A percentile compares a stretch with the other conserved stretches of the same genome.
These are phyloP conservation scores for Yamadazyma aaseri DNA, from an alignment of 1,139 yeast genomes.

Conservation along the genomic window DNA sequence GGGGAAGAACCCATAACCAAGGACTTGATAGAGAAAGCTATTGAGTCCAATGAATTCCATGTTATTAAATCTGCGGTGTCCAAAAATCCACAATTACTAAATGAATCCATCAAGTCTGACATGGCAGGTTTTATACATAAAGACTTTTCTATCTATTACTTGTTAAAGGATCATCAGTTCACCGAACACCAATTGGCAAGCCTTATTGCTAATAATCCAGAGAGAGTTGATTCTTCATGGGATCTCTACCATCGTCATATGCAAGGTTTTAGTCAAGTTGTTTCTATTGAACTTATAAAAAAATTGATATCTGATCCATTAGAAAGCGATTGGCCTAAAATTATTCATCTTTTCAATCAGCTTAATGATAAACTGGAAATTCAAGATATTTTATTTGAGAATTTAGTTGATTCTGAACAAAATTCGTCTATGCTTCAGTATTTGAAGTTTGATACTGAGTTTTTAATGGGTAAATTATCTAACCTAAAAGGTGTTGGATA, in stretches of 20 bases:
- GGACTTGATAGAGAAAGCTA: slow-evolving; percentile 10
- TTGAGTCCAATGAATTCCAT: slow-evolving; percentile 12
- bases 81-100: slow-evolving; percentile 10
- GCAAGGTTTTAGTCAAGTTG: slow-evolving; percentile 7
- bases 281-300: slow-evolving; percentile 8
- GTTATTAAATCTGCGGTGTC: slow-evolving; percentile 12
- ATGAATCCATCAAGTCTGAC: slow-evolving; percentile 9
- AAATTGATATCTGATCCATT: slow-evolving; percentile 9
- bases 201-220: slow-evolving; percentile 37
- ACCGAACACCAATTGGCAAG: slow-evolving; percentile 19
- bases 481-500: slow-evolving; percentile 11
- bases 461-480: slow-evolving; percentile 7
- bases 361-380: slow-evolving; percentile 4
- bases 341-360: slow-evolving; percentile 10
- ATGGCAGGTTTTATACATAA: slow-evolving; percentile 11
- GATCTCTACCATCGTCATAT: slow-evolving; percentile 31
- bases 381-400: slow-evolving; percentile 9
- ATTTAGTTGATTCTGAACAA: slow-evolving; percentile 11
- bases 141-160: slow-evolving; percentile 35
- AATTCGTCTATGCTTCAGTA: slow-evolving; percentile 7
- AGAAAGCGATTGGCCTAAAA: slow-evolving; percentile 14
- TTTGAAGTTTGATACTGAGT: slow-evolving; percentile 10
- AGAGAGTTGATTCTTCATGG: slow-evolving; percentile 36
- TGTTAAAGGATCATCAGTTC: slow-evolving; percentile 21
- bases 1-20: slow-evolving; percentile 14